Base-by-base conservation (phyloP, 2,329 filamentous ascomycete genomes). In the Biscogniauxia marginata region DNA sequence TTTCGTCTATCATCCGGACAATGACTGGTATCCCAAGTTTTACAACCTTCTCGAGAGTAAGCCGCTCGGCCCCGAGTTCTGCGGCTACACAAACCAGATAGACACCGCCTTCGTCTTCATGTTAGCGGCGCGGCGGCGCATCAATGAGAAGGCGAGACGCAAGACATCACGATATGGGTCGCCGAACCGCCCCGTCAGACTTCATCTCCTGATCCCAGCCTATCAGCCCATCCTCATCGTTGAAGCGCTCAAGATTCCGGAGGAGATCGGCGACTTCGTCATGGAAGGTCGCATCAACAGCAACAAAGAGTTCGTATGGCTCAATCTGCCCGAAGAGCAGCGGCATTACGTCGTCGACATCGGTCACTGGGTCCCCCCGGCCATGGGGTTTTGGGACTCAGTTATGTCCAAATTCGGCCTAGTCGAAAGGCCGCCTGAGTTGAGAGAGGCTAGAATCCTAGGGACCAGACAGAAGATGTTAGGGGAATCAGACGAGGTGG, bases 1-100 rank as follows among this genome's bases (percentile, higher is more conserved):
- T 57, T 76, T 76, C 30, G 65, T 76, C 2, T 76, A 71, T 34
- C 74, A 76, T 24, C 74, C 74, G 1, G 74, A 76, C 34, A 74
- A 72, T 44, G 72, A 74, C 49, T 76, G 74, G 74, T 74, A 76
- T 45, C 71, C 73, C 11, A 70, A 69, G 4, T 76, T 76, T 54
- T 73, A 74, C 49, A 69, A 73, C 6, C 65, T 75, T 0, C 57
- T 75, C 13, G 68, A 74, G 9, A 64, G 70, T 3, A 66, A 66
- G 8, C 72, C 70, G 2, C 58, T 75, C 0, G 68, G 68, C 3
- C 67, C 70, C 6, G 63, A 67, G 1, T 76, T 76, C 45, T 73
- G 73, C 55, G 74, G 73, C 21, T 74, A 75, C 56, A 73, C 73
- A 25, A 74, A 75, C 44, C 72, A 75, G 52, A 69, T 76, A 21